These are phyloP conservation scores for Punctularia strigosozonata DNA, from an alignment of 768 basidiomycete genomes.

Conservation along the genomic window DNA sequence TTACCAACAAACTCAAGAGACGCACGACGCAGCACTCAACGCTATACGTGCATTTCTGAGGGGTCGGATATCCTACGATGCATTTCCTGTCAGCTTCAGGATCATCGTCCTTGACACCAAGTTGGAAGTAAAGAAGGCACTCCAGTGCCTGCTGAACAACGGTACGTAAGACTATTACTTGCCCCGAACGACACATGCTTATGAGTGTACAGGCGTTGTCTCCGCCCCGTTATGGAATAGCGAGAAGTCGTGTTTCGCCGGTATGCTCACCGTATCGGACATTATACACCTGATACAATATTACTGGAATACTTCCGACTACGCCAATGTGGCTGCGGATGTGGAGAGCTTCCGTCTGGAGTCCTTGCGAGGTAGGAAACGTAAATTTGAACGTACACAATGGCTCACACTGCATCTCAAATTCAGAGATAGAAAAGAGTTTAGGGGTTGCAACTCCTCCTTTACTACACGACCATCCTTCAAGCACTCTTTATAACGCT, in stretches of 20 bases:
- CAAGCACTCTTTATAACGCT: conserved; percentile 80
- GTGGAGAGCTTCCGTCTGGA: conserved; percentile 90
- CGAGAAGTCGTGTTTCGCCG: conserved; percentile 83
- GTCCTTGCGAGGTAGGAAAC: conserved; percentile 74
- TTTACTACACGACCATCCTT: conserved; percentile 79
- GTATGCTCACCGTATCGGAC: conserved; percentile 99
- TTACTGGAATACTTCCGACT: conserved; percentile 80
- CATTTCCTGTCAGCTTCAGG: conserved; percentile 93
- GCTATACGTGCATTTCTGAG: conserved; percentile 76
- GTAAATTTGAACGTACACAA: too few species aligned
- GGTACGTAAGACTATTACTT: conserved; percentile 26
- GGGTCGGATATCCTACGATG: conserved; percentile 84
- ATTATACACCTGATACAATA: conserved; percentile 99
- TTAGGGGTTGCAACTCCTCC: conserved; percentile 91
- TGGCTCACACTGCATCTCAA: too few species aligned
- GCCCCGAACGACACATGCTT: conserved; percentile 5
- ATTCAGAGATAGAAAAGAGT: conserved; percentile 84
- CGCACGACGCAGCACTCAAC: conserved; percentile 57
- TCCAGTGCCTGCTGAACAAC: conserved; percentile 79
- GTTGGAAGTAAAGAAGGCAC: conserved; percentile 89
- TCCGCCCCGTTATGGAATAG: conserved; percentile 99
- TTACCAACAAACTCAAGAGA: conserved; percentile 35
- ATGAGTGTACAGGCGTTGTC: conserved; percentile 62
- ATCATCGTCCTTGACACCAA: conserved; percentile 95
- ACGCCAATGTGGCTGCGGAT: conserved; percentile 77